Percentiles rank a stretch among this genome's conserved stretches.
Evolutionary conservation across 2,329 filamentous ascomycete species (phyloP).

Genomic region (Aspergillus amoenus): DNA sequence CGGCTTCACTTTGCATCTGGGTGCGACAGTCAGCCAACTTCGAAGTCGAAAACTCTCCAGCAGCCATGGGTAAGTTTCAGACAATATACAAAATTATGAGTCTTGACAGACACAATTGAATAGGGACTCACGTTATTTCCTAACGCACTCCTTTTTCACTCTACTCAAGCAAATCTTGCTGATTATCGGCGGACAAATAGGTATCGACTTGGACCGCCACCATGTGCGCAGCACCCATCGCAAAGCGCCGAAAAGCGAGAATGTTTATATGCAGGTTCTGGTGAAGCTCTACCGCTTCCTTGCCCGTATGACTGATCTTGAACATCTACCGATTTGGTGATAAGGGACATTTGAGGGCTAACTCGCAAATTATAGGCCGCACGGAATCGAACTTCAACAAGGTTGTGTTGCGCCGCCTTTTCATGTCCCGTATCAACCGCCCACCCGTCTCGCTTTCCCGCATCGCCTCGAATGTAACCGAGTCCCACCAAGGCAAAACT

Average conservation of each 20-base stretch:
- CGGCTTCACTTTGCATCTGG: constrained; percentile 35
- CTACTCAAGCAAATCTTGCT: constrained; percentile 9
- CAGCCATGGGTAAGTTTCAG: constrained; percentile 45
- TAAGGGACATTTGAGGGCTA: constrained; percentile 9
- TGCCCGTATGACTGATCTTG: constrained; percentile 62
- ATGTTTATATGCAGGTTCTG: constrained; percentile 94
- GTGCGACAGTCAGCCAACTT: constrained; percentile 43
- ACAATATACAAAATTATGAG: background rate
- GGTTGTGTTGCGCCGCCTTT: constrained; percentile 93
- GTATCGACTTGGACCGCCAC: constrained; percentile 61
- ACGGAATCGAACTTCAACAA: constrained; percentile 99
- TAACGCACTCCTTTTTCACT: background rate
- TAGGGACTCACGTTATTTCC: background rate
- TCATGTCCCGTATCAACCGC: constrained; percentile 98
- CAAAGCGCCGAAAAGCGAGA: constrained; percentile 96
- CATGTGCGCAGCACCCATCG: constrained; percentile 71
- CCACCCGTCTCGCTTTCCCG: constrained; percentile 92
- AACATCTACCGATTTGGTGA: constrained; percentile 2
- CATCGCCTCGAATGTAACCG: constrained; percentile 67
- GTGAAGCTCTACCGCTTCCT: constrained; percentile 99
- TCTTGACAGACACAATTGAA: background rate
- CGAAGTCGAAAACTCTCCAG: constrained; percentile 40
- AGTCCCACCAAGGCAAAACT: constrained; percentile 67
- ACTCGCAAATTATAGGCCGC: constrained; percentile 62
- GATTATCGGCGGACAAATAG: constrained; percentile 29